phyloP scores from a whole-genome alignment of 129 eudicot species.

The Lonicera japonica region DNA sequence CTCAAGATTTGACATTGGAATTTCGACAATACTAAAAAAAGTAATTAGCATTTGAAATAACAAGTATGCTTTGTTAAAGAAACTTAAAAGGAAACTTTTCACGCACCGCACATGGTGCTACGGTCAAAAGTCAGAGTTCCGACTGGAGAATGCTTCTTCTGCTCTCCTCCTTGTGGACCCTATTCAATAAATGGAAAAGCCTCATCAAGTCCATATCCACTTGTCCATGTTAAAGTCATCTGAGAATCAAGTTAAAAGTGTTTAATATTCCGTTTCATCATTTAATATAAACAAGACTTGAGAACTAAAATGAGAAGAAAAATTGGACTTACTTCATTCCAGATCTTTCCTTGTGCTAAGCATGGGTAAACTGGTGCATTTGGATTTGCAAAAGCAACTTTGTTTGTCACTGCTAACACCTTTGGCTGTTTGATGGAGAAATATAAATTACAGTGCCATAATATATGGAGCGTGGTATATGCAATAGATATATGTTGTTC shows the following conservation, averaged over 20 bases:
- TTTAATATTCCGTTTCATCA: slow-evolving; percentile 5
- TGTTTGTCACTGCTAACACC: slow-evolving; percentile 69
- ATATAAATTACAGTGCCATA: slow-evolving; percentile 4
- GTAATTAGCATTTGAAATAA: too few species aligned
- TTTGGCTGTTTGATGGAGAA: slow-evolving; percentile 49
- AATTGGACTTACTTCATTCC: slow-evolving; percentile 77
- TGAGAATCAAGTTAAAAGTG: slow-evolving; percentile 14
- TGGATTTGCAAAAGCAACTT: slow-evolving; percentile 73
- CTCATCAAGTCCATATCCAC: slow-evolving; percentile 64
- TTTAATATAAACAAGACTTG: not conserved
- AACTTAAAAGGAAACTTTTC: slow-evolving; percentile 2
- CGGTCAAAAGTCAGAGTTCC: slow-evolving; percentile 66
- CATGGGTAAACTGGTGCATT: slow-evolving; percentile 93
- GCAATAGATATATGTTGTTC: too few species aligned
- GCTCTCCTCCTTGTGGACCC: slow-evolving; percentile 47
- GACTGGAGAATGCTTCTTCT: slow-evolving; percentile 40
- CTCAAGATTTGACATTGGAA: too few species aligned
- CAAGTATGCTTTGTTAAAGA: not conserved
- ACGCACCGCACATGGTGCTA: slow-evolving; percentile 70
- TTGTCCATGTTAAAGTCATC: slow-evolving; percentile 95
- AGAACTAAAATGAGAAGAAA: not conserved
- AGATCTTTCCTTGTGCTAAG: slow-evolving; percentile 83
- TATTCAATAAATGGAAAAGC: slow-evolving; percentile 70
- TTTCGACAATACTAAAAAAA: too few species aligned
- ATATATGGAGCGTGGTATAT: not conserved